Conservation (phyloP, 257 asterid genomes). For the Plectranthus barbatus region DNA sequence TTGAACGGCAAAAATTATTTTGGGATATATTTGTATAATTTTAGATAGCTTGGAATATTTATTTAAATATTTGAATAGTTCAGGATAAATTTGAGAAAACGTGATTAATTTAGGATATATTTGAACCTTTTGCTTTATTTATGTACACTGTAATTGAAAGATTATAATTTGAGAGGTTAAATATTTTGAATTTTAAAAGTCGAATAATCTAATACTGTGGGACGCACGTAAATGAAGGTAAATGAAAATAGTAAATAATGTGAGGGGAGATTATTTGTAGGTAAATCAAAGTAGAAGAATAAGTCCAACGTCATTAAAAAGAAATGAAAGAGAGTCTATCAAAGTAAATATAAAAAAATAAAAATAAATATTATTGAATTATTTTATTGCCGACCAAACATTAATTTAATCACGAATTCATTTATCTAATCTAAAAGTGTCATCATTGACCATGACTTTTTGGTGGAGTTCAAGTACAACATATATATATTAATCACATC, state of each 20-base stretch:
- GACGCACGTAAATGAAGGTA: too few species aligned
- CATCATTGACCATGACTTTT: slow-evolving; percentile 6
- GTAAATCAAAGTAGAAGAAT: slow-evolving; percentile 8
- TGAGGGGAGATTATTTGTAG: not conserved
- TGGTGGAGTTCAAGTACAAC: not conserved
- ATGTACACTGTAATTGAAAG: too few species aligned
- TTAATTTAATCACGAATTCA: slow-evolving; percentile 16
- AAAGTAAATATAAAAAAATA: slow-evolving; percentile 17
- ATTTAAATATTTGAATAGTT: too few species aligned
- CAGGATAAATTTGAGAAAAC: too few species aligned
- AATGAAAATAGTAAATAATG: not conserved
- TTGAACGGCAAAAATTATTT: too few species aligned
- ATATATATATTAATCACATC: slow-evolving; percentile 5
- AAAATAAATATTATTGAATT: slow-evolving; percentile 2
- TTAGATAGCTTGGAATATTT: too few species aligned
- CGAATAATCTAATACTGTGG: too few species aligned
- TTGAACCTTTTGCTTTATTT: too few species aligned
- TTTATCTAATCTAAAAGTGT: slow-evolving; percentile 21
- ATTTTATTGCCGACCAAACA: slow-evolving; percentile 16
- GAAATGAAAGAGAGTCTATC: slow-evolving; percentile 10
- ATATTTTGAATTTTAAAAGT: too few species aligned
- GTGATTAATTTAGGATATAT: too few species aligned
- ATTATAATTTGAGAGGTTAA: too few species aligned
- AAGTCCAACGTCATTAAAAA: slow-evolving; percentile 1
- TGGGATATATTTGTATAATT: too few species aligned